phyloP scores from a whole-genome alignment of 805 yeast species.

The Metschnikowia peoriensis region DNA sequence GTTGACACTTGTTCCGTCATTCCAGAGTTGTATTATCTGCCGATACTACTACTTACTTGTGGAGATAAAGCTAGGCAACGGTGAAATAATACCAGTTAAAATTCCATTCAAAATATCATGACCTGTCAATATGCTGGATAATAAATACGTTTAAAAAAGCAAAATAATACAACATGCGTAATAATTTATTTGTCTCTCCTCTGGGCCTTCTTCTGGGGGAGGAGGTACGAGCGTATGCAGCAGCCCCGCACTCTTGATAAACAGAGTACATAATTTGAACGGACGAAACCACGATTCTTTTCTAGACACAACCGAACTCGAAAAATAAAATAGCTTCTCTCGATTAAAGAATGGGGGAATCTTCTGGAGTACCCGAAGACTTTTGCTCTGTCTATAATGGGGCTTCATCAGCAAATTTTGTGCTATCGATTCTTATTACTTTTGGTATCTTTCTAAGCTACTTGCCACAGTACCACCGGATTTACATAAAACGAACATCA shows the following conservation, averaged over 20 bases:
- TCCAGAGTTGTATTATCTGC: constrained; percentile 30
- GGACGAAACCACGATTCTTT: not conserved
- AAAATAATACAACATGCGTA: not conserved
- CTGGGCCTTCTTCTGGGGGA: too few species aligned
- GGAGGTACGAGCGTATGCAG: too few species aligned
- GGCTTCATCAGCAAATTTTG: constrained; percentile 51
- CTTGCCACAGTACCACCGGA: constrained; percentile 69
- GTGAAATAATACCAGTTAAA: constrained; percentile 20
- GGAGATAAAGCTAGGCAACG: constrained; percentile 20
- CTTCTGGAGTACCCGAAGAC: constrained; percentile 11
- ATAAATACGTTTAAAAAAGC: not conserved
- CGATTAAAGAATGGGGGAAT: not conserved
- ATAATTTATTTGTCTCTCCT: not conserved
- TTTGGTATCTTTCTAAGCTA: constrained; percentile 70
- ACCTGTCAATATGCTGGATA: not conserved
- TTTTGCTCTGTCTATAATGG: constrained; percentile 44
- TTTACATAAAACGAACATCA: constrained; percentile 56
- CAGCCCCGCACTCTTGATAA: not conserved
- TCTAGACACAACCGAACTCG: not conserved
- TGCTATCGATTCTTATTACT: constrained; percentile 52
- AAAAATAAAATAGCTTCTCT: too few species aligned
- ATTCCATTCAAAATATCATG: constrained; percentile 19
- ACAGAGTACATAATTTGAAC: not conserved
- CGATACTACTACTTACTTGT: constrained; percentile 25
- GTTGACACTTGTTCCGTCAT: constrained; percentile 25